These are phyloP conservation scores for Castanopsis chinensis DNA, from an alignment of 306 rosid species.

Conservation along the genomic window DNA sequence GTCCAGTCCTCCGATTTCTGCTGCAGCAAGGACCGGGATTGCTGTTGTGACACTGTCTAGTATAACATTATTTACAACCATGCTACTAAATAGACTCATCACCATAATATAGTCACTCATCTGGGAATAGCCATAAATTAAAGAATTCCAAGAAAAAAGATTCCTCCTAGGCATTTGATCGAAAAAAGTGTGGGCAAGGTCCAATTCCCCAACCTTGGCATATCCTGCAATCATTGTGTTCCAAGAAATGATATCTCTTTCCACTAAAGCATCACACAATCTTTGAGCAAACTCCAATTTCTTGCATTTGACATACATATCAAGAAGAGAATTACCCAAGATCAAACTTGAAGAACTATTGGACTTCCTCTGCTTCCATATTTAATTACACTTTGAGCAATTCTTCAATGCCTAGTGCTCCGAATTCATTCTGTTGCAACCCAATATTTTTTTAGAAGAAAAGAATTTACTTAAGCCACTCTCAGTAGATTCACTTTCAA, in stretches of 20 bases:
- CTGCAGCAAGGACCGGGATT: slow-evolving; percentile 43
- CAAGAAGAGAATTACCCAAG: slow-evolving; percentile 54
- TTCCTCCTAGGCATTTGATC: slow-evolving; percentile 48
- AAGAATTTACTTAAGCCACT: too few relatives aligned
- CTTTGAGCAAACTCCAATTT: slow-evolving; percentile 35
- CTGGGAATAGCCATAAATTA: slow-evolving; percentile 44
- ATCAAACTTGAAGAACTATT: slow-evolving; percentile 42
- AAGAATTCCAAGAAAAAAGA: slow-evolving; percentile 59
- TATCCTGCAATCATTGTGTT: slow-evolving; percentile 51
- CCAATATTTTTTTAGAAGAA: too few relatives aligned
- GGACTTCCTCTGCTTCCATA: slow-evolving; percentile 37
- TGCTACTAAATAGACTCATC: slow-evolving; percentile 26
- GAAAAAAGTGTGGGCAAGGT: slow-evolving; percentile 40
- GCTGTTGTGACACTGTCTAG: slow-evolving; percentile 47
- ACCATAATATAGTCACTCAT: slow-evolving; percentile 33
- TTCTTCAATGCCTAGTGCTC: background rate
- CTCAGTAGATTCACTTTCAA: too few relatives aligned
- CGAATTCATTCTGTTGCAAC: background rate
- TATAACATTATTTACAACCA: slow-evolving; percentile 27
- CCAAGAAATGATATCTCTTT: slow-evolving; percentile 54
- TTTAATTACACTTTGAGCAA: too few relatives aligned
- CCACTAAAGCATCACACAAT: slow-evolving; percentile 24
- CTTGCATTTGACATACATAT: slow-evolving; percentile 49
- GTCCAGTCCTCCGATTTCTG: slow-evolving; percentile 50
- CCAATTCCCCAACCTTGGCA: slow-evolving; percentile 45